phyloP scores from a whole-genome alignment of 2,329 filamentous ascomycete genomes.

The Orbilia blumenaviensis region DNA sequence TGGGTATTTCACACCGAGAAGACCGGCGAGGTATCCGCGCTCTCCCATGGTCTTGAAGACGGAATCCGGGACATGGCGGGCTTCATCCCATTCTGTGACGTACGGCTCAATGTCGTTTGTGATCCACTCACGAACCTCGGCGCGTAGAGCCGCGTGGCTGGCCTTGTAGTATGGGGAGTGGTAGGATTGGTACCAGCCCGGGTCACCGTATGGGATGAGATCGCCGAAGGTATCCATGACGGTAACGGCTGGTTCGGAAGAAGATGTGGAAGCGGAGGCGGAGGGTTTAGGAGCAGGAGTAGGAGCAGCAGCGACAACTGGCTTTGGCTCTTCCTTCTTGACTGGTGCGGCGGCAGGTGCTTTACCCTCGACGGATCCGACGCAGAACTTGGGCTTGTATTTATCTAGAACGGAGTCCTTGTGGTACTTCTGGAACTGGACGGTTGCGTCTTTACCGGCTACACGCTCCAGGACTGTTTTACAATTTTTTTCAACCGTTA shows the following conservation, averaged over 20 bases:
- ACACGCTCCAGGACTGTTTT: constrained; percentile 68
- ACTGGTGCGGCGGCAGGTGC: constrained; percentile 63
- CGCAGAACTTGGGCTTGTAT: constrained; percentile 69
- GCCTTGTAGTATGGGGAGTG: constrained; percentile 97
- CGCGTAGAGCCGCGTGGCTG: constrained; percentile 87
- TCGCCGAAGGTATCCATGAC: constrained; percentile 84
- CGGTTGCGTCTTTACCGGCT: constrained; percentile 73
- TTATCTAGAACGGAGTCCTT: constrained; percentile 71
- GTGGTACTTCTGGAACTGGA: constrained; percentile 76
- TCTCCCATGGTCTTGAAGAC: constrained; percentile 97
- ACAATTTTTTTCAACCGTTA: no score
- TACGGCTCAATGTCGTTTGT: constrained; percentile 87
- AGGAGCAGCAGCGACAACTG: constrained; percentile 64
- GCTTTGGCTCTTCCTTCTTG: constrained; percentile 60
- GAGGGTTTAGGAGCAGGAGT: constrained; percentile 59
- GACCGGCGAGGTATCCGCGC: constrained; percentile 88
- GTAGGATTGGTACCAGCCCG: constrained; percentile 91
- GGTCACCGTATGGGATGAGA: constrained; percentile 89
- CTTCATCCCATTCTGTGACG: constrained; percentile 96
- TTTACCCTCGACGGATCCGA: constrained; percentile 85
- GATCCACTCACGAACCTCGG: constrained; percentile 91
- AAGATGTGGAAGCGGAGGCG: constrained; percentile 51
- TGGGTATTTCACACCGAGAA: constrained; percentile 85
- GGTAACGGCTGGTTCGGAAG: constrained; percentile 65
- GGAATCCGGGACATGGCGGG: constrained; percentile 82